Percentiles rank a stretch among this genome's conserved stretches.
phyloP scores from a whole-genome alignment of 495 filamentous ascomycete species.

The Aspergillus incahuasiensis region DNA sequence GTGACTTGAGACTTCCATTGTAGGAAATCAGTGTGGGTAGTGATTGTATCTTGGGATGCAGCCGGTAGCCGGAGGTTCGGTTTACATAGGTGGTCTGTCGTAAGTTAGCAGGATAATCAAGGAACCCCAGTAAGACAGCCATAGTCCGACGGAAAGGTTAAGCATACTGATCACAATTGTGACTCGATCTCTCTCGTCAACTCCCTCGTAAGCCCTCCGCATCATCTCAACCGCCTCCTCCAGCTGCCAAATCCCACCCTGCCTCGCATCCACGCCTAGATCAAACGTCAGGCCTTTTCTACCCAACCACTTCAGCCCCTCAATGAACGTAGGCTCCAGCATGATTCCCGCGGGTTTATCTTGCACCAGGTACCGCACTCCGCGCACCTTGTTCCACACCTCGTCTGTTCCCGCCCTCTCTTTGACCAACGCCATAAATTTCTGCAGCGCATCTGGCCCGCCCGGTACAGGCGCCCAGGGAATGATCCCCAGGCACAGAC shows the following conservation, averaged over 20 bases:
- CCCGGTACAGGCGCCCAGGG: conserved; percentile 76
- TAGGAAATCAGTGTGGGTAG: conserved; percentile 54
- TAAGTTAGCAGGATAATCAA: not conserved
- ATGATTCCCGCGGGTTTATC: conserved; percentile 64
- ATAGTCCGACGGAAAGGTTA: not conserved
- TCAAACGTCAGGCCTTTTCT: conserved; percentile 65
- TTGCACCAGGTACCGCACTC: conserved; percentile 78
- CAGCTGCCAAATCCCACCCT: conserved; percentile 64
- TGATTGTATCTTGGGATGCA: conserved; percentile 29
- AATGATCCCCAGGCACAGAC: conserved; percentile 60
- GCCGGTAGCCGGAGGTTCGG: conserved; percentile 55
- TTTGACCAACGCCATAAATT: conserved; percentile 47
- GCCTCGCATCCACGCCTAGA: conserved; percentile 70
- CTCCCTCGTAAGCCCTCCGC: conserved; percentile 53
- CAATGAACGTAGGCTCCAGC: conserved; percentile 55
- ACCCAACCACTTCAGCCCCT: conserved; percentile 65
- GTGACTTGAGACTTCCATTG: conserved; percentile 39
- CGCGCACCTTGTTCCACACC: conserved; percentile 54
- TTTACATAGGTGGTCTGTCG: conserved; percentile 80
- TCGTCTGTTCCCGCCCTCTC: conserved; percentile 23
- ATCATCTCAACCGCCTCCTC: conserved; percentile 71
- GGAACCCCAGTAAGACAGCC: not conserved
- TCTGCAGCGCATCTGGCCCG: conserved; percentile 44
- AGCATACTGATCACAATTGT: conserved; percentile 63
- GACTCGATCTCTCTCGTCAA: conserved; percentile 54